Evolutionary conservation across 2,329 filamentous ascomycete genomes (phyloP).

Genomic region (Exophiala alcalophila): DNA sequence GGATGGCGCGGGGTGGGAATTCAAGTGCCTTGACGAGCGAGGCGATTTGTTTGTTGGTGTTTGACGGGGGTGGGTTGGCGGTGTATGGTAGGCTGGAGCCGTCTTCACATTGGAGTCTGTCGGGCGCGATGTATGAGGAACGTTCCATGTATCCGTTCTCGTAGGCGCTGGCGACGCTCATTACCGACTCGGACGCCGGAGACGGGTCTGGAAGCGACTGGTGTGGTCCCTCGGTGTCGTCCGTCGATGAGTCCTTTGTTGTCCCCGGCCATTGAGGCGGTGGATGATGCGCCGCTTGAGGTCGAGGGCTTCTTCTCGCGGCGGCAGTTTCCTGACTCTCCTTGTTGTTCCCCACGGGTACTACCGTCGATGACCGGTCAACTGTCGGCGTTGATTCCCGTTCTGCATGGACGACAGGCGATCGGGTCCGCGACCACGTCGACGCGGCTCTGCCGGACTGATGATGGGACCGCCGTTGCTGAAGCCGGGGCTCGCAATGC

Average conservation of each 20-base stretch:
- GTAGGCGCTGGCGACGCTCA: constrained; percentile 2
- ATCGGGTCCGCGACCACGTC: no score
- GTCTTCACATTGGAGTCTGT: constrained; percentile 2
- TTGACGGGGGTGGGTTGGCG: constrained; percentile 7
- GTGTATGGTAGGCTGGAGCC: constrained; percentile 4
- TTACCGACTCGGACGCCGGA: background rate
- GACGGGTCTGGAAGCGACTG: constrained; percentile 4
- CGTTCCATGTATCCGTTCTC: constrained; percentile 8
- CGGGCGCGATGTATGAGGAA: constrained; percentile 10
- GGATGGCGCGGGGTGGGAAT: constrained; percentile 29
- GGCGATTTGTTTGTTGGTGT: constrained; percentile 23
- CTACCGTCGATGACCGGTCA: no score
- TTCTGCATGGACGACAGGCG: no score
- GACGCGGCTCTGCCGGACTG: background rate
- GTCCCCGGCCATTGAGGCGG: no score
- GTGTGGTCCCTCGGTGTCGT: background rate
- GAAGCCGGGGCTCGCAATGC: constrained; percentile 2
- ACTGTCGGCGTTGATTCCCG: no score
- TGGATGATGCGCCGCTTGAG: no score
- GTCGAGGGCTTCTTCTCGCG: no score
- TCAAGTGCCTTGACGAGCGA: background rate
- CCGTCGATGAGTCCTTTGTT: no score
- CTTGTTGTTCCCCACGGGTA: no score
- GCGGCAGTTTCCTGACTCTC: no score
- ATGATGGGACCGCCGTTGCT: constrained; percentile 3